Evolutionary conservation across 2,329 filamentous ascomycete species (phyloP), one percentile per base, ranked within the genome.

Genomic region (Epichloe sp.): DNA sequence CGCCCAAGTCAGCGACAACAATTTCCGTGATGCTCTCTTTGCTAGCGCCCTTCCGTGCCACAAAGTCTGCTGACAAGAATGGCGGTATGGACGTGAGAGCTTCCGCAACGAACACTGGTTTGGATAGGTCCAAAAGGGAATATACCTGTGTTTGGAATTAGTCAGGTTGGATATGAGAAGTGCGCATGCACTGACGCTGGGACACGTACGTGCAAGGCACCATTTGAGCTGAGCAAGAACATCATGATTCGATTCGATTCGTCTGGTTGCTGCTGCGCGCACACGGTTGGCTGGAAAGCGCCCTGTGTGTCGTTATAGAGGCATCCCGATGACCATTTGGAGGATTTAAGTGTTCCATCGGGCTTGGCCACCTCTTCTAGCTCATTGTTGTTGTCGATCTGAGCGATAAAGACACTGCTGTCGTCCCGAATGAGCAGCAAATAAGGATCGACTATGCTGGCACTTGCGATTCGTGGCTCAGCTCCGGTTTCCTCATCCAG

Each of bases 371-470:
- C 68, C 62, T 95, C 87, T 62, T 95, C 90, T 3, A 97, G 72
- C 59, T 98, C 93, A 44, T 87, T 84, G 60, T 81, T 86, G 53
- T 54, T 63, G 60, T 90, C 88, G 40, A 90, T 86, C 61, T 88
- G 80, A 44, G 89, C 83, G 40, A 97, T 71, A 51, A 87, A 81
- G 6, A 89, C 76, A 54, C 86, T 93, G 5, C 80, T 82, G 64
- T 98, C 89, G 56, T 95, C 88, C 52, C 88, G 79, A 19, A 95
- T 71, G 14, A 97, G 76, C 2, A 95, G 71, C 12, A 98, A 68
- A 62, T 89, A 96, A 0, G 88, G 88, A 58, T 97, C 91, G 19
- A 80, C 80, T 59, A 97, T 90, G 63, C 86, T 94, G 38, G 87
- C 85, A 60, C 82, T 85, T 44, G 89, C 71, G 42, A 93, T 84